Base-by-base conservation (phyloP, 805 yeast genomes). In the Pichia insulana region DNA sequence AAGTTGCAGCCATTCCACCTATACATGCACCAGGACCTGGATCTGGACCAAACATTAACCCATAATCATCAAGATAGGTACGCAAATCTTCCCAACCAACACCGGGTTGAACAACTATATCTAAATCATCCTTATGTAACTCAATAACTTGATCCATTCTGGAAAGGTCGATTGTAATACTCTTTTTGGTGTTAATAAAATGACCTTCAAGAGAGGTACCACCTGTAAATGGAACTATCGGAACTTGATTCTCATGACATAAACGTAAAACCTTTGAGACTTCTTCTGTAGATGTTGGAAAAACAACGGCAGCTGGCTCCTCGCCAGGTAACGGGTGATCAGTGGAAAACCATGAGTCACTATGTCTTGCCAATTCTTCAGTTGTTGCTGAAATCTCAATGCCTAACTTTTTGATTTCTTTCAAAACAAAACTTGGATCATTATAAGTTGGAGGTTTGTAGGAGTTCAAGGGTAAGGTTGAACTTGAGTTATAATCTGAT, bases 121-220 rank as follows among this genome's bases (percentile, higher is more conserved):
- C 92, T 53, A 83, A 62, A 57, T 84, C 94, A 15, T 72, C 68
- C 38, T 71, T 70, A 54, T 83, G 77, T 30, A 84, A 59, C 18
- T 65, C 66, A 7, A 83, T 18, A 6, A 84, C 69, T 37, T 71
- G 57, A 59, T 78, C 69, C 83, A 84, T 73, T 43, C 70, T 64
- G n/a, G 76, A 67, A 27, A 82, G 59, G 54, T 83, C 90, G 31
- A 81, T 52, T 34, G 74, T 67, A 4, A 82, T 68, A 2, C 84
- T 83, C 5, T 73, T 68, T 51, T 87, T 68, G 0, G 88, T 80
- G 3, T 85, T 79, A 39, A 80, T 68, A 57, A 77, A 80, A 55
- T 84, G 88, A 15, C 94, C 94, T 58, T 84, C 94, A 32, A 84
- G 62, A 0, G 90, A 80, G 0, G 92, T 78, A 27, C 86, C 86